Conservation (phyloP, 345 rosid genomes). For the Linum tenue region DNA sequence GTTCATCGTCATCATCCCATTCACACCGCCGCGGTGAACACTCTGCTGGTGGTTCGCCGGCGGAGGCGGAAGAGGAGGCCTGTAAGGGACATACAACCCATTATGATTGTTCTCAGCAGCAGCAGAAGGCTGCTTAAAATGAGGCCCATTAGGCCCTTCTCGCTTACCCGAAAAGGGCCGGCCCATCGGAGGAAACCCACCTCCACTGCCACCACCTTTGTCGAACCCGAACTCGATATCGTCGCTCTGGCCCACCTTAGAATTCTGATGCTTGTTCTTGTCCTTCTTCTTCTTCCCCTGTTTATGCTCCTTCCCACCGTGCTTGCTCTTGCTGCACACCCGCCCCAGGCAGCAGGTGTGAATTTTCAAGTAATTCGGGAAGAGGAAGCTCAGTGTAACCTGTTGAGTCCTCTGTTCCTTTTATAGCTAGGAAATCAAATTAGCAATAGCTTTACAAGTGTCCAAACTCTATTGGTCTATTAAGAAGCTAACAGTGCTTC, state of each 20-base stretch:
- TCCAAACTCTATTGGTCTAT: no score
- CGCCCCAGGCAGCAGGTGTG: slow-evolving; percentile 33
- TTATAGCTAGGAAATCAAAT: no score
- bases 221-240: slow-evolving; percentile 9
- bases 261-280: not conserved
- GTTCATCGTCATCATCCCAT: not conserved
- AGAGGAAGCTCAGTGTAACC: no score
- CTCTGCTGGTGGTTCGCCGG: not conserved
- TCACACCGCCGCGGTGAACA: not conserved
- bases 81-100: not conserved
- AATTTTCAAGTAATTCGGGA: no score
- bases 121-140: not conserved
- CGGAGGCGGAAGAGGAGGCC: not conserved
- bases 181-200: not conserved
- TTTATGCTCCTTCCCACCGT: slow-evolving; percentile 13
- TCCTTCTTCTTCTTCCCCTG: slow-evolving; percentile 22
- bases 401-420: no score
- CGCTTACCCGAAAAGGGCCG: not conserved
- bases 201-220: slow-evolving; percentile 13
- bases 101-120: not conserved
- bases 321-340: slow-evolving; percentile 24
- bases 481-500: no score
- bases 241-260: not conserved
- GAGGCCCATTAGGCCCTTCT: not conserved
- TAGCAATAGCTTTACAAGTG: no score